These are phyloP conservation scores for Trichoderma brevicompactum DNA, from an alignment of 2,329 filamentous ascomycete genomes.

Conservation along the genomic window DNA sequence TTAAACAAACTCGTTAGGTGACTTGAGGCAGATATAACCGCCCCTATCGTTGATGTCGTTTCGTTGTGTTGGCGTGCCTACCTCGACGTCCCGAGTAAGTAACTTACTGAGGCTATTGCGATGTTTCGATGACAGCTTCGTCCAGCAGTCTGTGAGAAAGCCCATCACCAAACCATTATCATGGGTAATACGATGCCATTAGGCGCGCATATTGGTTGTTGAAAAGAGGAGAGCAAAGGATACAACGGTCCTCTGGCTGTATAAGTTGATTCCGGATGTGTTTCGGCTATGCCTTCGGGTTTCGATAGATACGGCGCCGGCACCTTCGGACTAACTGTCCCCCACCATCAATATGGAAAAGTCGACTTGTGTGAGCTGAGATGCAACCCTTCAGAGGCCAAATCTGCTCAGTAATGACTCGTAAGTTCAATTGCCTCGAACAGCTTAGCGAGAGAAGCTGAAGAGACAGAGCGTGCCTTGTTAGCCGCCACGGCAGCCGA, in stretches of 20 bases:
- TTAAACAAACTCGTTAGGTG: too few relatives aligned
- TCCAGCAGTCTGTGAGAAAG: not conserved
- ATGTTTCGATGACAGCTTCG: not conserved
- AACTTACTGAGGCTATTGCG: not conserved
- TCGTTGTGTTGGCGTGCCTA: not conserved
- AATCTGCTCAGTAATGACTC: not conserved
- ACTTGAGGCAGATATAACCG: too few relatives aligned
- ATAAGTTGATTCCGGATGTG: not conserved
- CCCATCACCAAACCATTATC: not conserved
- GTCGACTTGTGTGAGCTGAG: not conserved
- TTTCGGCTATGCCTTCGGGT: not conserved
- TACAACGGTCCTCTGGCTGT: not conserved
- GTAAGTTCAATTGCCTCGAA: not conserved
- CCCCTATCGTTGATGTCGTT: not conserved
- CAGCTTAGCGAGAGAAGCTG: not conserved
- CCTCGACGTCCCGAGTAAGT: not conserved
- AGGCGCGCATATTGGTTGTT: not conserved
- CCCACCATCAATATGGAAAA: not conserved
- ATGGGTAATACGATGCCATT: not conserved
- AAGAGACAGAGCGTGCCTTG: not conserved
- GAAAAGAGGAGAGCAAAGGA: too few relatives aligned
- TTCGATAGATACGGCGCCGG: not conserved
- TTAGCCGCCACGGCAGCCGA: not conserved
- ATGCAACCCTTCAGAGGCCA: conserved; percentile 1
- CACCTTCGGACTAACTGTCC: not conserved